phyloP scores from a whole-genome alignment of 768 basidiomycete species.

The Pleurotus djamor region DNA sequence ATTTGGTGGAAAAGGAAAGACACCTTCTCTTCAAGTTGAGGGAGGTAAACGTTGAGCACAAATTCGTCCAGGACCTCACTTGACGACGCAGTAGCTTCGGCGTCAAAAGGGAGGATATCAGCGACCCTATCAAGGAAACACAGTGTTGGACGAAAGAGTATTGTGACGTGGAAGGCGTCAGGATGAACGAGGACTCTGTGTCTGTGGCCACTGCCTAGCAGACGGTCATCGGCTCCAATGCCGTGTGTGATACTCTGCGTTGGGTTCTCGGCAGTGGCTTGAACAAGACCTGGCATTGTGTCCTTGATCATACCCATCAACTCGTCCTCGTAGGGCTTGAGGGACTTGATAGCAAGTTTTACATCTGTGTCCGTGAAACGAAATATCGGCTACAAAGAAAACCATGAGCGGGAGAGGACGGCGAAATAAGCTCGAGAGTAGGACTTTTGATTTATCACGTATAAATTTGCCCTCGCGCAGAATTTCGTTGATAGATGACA shows the following conservation, averaged over 20 bases:
- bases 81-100: slow-evolving; percentile 63
- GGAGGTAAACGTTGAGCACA: slow-evolving; percentile 88
- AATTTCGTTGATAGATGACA: slow-evolving; percentile 92
- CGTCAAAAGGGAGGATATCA: slow-evolving; percentile 69
- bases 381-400: slow-evolving; percentile 66
- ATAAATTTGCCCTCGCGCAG: slow-evolving; percentile 79
- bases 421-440: background rate
- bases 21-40: slow-evolving; percentile 94
- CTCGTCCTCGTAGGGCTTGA: slow-evolving; percentile 81
- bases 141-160: slow-evolving; percentile 93
- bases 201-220: slow-evolving; percentile 69
- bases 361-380: slow-evolving; percentile 89
- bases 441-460: slow-evolving; percentile 80
- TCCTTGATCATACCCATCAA: slow-evolving; percentile 81
- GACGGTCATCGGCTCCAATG: slow-evolving; percentile 70
- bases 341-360: slow-evolving; percentile 63
- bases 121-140: slow-evolving; percentile 76
- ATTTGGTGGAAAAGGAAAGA: slow-evolving; percentile 84
- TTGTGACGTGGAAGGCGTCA: slow-evolving; percentile 91
- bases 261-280: slow-evolving; percentile 61
- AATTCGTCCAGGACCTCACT: slow-evolving; percentile 87
- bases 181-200: slow-evolving; percentile 87
- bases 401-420: background rate
- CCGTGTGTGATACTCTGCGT: slow-evolving; percentile 59
- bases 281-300: slow-evolving; percentile 92